Conservation (phyloP, 169 alveolate genomes). For the Toxoplasma gondii region DNA sequence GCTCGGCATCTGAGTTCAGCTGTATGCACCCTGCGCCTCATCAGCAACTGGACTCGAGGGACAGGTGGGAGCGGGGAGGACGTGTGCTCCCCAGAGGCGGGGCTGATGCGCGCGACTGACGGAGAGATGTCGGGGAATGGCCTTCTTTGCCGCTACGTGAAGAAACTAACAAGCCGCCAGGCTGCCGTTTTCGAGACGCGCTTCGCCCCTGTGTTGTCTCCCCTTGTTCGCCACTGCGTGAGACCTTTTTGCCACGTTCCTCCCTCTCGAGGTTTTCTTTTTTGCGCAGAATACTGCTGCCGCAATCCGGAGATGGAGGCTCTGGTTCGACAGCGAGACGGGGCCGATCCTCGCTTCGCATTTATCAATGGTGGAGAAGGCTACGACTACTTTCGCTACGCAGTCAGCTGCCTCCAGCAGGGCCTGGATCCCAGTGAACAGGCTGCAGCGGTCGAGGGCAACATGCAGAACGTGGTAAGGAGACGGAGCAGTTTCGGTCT, state of each 20-base stretch:
- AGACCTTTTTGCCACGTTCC: too few relatives aligned
- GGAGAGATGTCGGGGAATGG: too few relatives aligned
- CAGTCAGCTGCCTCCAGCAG: neutral
- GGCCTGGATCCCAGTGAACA: neutral
- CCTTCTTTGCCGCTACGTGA: too few relatives aligned
- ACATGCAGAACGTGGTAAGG: neutral
- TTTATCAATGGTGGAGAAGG: constrained; percentile 55
- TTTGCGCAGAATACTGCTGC: constrained; percentile 36
- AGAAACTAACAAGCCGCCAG: too few relatives aligned
- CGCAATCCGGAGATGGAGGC: constrained; percentile 55
- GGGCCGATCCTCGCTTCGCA: constrained; percentile 40
- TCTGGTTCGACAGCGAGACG: constrained; percentile 54
- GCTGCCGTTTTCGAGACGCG: too few relatives aligned
- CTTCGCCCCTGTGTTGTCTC: too few relatives aligned
- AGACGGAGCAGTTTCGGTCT: neutral
- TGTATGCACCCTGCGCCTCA: neutral
- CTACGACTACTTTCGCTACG: constrained; percentile 40
- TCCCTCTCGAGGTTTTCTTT: neutral
- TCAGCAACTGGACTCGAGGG: too few relatives aligned
- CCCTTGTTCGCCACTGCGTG: too few relatives aligned
- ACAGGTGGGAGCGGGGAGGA: too few relatives aligned
- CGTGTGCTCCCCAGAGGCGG: too few relatives aligned
- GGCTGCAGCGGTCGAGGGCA: neutral
- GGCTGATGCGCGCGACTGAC: too few relatives aligned
- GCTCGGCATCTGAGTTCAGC: neutral